Base-by-base conservation (phyloP, 2,329 filamentous ascomycete genomes). In the Aureobasidium sp. region DNA sequence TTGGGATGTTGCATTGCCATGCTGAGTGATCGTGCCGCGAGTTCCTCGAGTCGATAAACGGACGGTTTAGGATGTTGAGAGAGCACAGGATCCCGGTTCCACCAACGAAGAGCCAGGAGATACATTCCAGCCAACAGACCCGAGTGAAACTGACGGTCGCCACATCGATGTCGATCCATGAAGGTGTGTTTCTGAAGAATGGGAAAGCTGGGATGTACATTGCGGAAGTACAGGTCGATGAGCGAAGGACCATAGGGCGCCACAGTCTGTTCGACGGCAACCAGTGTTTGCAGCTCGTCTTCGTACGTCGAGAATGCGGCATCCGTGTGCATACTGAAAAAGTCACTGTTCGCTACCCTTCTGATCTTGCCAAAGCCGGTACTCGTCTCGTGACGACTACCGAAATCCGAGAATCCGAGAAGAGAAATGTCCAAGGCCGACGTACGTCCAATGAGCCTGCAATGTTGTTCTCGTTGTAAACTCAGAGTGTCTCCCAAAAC, bases 101-200 rank as follows among this genome's bases (percentile, higher is more conserved):
- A 94, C 87, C 91, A 96, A 73, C 93, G 91, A 69, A 95, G 83
- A 9, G 91, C 90, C 27, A 96, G 78, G 27, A 96, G 85, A 70
- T 96, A 94, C 68, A 95, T 86, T 59, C 89, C 89, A 36, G 89
- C 89, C 17, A 95, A 79, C 29, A 94, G 78, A 12, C 88, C 84
- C 1, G 90, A 89, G 15, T 89, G 87, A 70, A 93, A 89, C 67
- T 89, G 86, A 60, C 84, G 83, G 68, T 89, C 84, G 45, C 86
- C 86, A 67, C 85, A 83, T 53, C 86, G 84, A 76, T 92, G 90
- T 70, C 89, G 88, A 72, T 92, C 88, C 65, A 89, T 78, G 67
- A 93, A 93, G 62, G 91, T 84, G 63, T 85, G 82, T 75, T 91
- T 92, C 71, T 94, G 88, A 42, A 94, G 81, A 67, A 95, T 89